Percentiles rank a stretch among this genome's conserved stretches.
Evolutionary conservation across 2,329 filamentous ascomycete genomes (phyloP).

Genomic region (Lizonia empirigonia): DNA sequence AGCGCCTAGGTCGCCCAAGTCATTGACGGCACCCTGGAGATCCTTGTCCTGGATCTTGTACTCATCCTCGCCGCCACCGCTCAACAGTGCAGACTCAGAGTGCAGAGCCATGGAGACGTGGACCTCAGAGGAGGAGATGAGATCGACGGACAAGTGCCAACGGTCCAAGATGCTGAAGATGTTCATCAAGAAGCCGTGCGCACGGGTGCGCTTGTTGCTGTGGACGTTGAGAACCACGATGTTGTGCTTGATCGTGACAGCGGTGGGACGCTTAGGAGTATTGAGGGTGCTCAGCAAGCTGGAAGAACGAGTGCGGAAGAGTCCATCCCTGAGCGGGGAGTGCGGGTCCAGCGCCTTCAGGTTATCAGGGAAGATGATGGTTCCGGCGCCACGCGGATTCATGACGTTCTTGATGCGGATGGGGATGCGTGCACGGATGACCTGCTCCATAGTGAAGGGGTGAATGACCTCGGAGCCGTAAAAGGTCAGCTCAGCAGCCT

Average conservation of each 20-base stretch:
- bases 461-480: slow-evolving; percentile 88
- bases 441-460: slow-evolving; percentile 97
- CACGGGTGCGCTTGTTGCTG: slow-evolving; percentile 94
- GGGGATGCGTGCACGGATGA: slow-evolving; percentile 75
- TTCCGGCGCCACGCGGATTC: slow-evolving; percentile 79
- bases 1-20: slow-evolving; percentile 80
- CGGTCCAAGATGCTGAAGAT: slow-evolving; percentile 92
- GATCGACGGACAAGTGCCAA: slow-evolving; percentile 86
- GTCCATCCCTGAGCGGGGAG: slow-evolving; percentile 63
- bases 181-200: slow-evolving; percentile 92
- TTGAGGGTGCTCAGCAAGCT: slow-evolving; percentile 55
- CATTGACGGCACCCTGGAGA: slow-evolving; percentile 62
- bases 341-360: slow-evolving; percentile 60
- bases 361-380: slow-evolving; percentile 80
- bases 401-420: slow-evolving; percentile 94
- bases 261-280: slow-evolving; percentile 56
- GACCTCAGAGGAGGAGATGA: slow-evolving; percentile 95
- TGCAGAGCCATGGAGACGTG: slow-evolving; percentile 98
- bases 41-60: slow-evolving; percentile 55
- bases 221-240: slow-evolving; percentile 98
- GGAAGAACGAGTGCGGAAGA: slow-evolving; percentile 55
- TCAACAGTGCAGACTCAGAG: slow-evolving; percentile 66
- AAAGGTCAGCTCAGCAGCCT: slow-evolving; percentile 89
- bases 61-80: slow-evolving; percentile 54
- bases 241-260: slow-evolving; percentile 96